phyloP scores from a whole-genome alignment of 2,329 filamentous ascomycete species.

The Peltaster fructicola region DNA sequence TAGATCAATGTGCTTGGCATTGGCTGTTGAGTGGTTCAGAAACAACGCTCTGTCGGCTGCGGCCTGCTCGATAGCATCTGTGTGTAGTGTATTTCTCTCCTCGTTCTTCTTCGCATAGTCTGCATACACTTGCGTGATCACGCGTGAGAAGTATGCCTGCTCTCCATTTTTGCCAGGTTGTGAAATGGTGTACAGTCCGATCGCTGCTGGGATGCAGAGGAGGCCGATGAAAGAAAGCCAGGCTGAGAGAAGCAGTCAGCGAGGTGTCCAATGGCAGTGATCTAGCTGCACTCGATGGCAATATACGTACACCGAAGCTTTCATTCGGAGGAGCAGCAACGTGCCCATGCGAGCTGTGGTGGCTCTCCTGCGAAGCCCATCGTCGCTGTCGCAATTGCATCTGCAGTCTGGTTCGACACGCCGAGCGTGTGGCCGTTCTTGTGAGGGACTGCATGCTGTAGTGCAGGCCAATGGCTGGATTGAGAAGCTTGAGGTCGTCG shows the following conservation, averaged over 20 bases:
- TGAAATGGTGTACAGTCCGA: slow-evolving; percentile 29
- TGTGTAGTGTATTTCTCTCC: slow-evolving; percentile 42
- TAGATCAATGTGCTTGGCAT: slow-evolving; percentile 33
- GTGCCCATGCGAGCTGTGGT: slow-evolving; percentile 12
- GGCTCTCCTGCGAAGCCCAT: slow-evolving; percentile 18
- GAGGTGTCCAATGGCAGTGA: no score
- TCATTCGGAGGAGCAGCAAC: slow-evolving; percentile 26
- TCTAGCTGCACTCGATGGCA: no score
- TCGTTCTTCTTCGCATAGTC: slow-evolving; percentile 35
- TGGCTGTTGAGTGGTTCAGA: slow-evolving; percentile 26
- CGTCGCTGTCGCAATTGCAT: slow-evolving; percentile 24
- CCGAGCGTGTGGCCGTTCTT: slow-evolving; percentile 25
- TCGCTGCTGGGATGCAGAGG: slow-evolving; percentile 26
- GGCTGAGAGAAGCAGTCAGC: no score
- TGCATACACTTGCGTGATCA: slow-evolving; percentile 41
- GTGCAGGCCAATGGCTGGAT: slow-evolving; percentile 7
- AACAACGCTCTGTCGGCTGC: slow-evolving; percentile 45
- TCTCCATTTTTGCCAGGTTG: slow-evolving; percentile 22
- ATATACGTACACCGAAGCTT: slow-evolving; percentile 33
- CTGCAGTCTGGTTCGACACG: slow-evolving; percentile 19
- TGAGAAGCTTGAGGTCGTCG: slow-evolving; percentile 1
- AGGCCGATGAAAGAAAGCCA: slow-evolving; percentile 32
- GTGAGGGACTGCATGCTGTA: slow-evolving; percentile 28
- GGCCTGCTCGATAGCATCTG: slow-evolving; percentile 43
- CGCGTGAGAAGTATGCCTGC: slow-evolving; percentile 26